These are phyloP conservation scores for Penicillium ucsense DNA, from an alignment of 495 filamentous ascomycete species.

Conservation along the genomic window DNA sequence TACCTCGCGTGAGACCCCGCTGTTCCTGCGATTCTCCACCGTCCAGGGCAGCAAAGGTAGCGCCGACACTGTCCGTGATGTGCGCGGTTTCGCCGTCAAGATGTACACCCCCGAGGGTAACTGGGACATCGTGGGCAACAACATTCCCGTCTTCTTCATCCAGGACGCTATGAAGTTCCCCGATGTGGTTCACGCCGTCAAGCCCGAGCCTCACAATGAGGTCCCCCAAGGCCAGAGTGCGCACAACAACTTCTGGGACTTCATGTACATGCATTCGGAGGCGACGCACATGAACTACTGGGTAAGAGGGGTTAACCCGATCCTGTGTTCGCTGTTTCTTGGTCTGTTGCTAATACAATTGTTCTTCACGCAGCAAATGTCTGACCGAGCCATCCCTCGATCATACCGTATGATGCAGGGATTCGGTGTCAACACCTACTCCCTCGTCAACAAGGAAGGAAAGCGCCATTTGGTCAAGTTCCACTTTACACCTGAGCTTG, in stretches of 20 bases:
- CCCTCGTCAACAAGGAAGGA: constrained; percentile 59
- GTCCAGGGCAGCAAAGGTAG: constrained; percentile 69
- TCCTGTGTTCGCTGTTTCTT: not conserved
- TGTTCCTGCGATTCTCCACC: constrained; percentile 77
- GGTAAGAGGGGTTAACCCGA: constrained; percentile 34
- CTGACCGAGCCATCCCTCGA: constrained; percentile 68
- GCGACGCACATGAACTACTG: constrained; percentile 80
- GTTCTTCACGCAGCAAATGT: constrained; percentile 46
- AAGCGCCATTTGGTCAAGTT: constrained; percentile 78
- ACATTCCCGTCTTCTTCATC: constrained; percentile 68
- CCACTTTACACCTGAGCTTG: constrained; percentile 64
- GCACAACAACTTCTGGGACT: constrained; percentile 58
- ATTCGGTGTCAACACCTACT: constrained; percentile 81
- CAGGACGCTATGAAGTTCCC: constrained; percentile 68
- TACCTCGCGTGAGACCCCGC: constrained; percentile 65
- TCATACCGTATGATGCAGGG: constrained; percentile 87
- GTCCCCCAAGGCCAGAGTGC: constrained; percentile 51
- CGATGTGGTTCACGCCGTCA: constrained; percentile 63
- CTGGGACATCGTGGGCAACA: constrained; percentile 71
- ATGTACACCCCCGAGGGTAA: constrained; percentile 50
- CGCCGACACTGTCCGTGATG: constrained; percentile 73
- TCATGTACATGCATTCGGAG: constrained; percentile 49
- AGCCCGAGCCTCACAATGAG: constrained; percentile 77
- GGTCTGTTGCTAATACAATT: not conserved
- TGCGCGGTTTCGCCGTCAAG: constrained; percentile 74